Base-by-base conservation (phyloP, 345 rosid genomes). In the Arabidopsis suecica region DNA sequence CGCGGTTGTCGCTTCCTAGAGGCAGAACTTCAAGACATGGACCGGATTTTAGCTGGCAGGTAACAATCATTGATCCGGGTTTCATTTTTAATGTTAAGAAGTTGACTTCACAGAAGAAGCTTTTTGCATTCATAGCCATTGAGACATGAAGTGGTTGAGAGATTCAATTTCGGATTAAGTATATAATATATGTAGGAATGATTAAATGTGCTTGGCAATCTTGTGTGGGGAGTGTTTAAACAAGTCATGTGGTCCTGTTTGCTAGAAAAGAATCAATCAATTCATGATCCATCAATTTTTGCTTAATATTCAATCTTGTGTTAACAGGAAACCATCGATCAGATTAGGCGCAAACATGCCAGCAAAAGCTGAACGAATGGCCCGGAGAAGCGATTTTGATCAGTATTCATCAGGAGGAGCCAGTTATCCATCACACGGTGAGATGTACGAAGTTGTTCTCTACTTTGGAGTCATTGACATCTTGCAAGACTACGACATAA, bases 321-420 rank as follows among this genome's bases (percentile, higher is more conserved):
- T 80, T n/a, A 10, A 49, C 72, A 95, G 99, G 86, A 90, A 85
- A 82, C 89, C 96, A 20, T 73, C 88, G 76, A 92, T 95, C 40
- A 85, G 97, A 72, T 73, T 95, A 65, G 99, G 99, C 38, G 97
- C 96, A 20, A 95, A 95, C 82, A 92, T 90, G 97, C 99, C 99
- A 9, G 99, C 97, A 50, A 85, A 91, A 81, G 99, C 93, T 6
- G 97, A 92, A 77, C 45, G 82, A 61, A 87, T 88, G 88, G 84
- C 83, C 3, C 76, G 97, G 44, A 85, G 88, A 78, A 95, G 97
- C 13, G 97, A 92, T 45, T 90, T 88, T 61, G 99, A 90, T 80
- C 99, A 87, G 80, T 91, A 90, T 70, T 72, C 87, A 14, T 81
- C 84, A 54, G 92, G 92, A 62, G 92, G 93, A 69, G 81, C 81